A percentile compares a stretch with the other conserved stretches of the same genome.
These are phyloP conservation scores for Pyrenophora seminiperda DNA, from an alignment of 2,329 filamentous ascomycete species.

Conservation along the genomic window DNA sequence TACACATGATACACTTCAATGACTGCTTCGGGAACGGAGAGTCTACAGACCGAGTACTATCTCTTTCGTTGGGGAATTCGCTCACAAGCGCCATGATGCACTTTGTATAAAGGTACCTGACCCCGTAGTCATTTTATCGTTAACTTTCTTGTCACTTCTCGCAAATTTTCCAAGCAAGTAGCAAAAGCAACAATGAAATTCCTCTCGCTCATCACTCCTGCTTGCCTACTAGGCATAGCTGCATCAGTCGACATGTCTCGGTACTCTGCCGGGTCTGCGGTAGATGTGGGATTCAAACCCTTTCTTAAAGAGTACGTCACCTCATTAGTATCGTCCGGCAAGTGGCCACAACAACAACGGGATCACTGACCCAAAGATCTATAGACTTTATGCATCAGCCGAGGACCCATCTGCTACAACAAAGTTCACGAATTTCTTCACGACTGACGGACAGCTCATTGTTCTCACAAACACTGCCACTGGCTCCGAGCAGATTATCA, in stretches of 20 bases:
- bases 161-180: background rate
- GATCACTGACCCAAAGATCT: background rate
- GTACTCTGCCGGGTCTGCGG: slow-evolving; percentile 2
- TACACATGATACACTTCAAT: no score
- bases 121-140: background rate
- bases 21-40: no score
- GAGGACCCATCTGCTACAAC: slow-evolving; percentile 5
- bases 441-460: slow-evolving; percentile 1
- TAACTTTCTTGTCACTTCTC: background rate
- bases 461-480: slow-evolving; percentile 1
- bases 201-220: background rate
- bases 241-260: slow-evolving; percentile 6
- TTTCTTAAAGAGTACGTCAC: slow-evolving; percentile 4
- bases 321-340: background rate
- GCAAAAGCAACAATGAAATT: background rate
- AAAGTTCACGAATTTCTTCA: slow-evolving; percentile 10
- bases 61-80: no score
- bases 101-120: background rate
- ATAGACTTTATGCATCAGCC: slow-evolving; percentile 6
- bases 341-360: background rate
- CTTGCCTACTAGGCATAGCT: slow-evolving; percentile 4
- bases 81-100: no score
- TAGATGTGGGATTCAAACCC: slow-evolving; percentile 1
- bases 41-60: no score
- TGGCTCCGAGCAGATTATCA: slow-evolving; percentile 3